Evolutionary conservation across 768 basidiomycete species (phyloP), one percentile per base, ranked within the genome.

Genomic region (Kwoniella pini): DNA sequence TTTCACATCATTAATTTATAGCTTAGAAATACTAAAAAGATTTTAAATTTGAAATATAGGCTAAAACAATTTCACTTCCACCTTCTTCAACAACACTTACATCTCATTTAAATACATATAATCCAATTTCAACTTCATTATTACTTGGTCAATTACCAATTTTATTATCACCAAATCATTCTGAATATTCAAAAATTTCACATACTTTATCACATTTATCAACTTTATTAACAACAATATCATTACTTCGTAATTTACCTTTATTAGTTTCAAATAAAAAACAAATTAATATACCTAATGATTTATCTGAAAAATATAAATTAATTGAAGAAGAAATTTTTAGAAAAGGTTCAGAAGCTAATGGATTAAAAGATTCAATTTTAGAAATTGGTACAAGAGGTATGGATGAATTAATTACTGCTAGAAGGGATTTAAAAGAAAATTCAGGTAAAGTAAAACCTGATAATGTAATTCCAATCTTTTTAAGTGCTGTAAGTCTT

Each of bases 321-420:
- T 45, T 78, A n/a, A 68, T 78, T 1, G 77, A 78, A 28, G 77
- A 78, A 55, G 66, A 76, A 12, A 65, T 78, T 6, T 17, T 81
- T 74, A 0, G 88, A 85, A 60, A 86, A 79, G 38, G 69, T 63
- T 30, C 87, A 81, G 36, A 87, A 76, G 67, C 78, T 12, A 68
- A 57, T 27, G 77, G 77, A 0, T 19, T 78, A 9, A 60, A 62
- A 22, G 77, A 78, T 59, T 75, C 65, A 0, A 66, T 59, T 33
- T 74, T 62, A 40, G 72, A 76, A 58, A 70, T 78, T 17, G 77
- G 75, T 13, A 78, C 77, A 22, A 67, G 77, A 38, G 77, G 77
- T 43, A 78, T 78, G 77, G 77, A 78, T 31, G 77, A 78, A 60
- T 44, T 78, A 26, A 78, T 78, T 40, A 78, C 77, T 31, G 75